Evolutionary conservation across 2,329 filamentous ascomycete species (phyloP).

Genomic region (Falciphora oryzae): DNA sequence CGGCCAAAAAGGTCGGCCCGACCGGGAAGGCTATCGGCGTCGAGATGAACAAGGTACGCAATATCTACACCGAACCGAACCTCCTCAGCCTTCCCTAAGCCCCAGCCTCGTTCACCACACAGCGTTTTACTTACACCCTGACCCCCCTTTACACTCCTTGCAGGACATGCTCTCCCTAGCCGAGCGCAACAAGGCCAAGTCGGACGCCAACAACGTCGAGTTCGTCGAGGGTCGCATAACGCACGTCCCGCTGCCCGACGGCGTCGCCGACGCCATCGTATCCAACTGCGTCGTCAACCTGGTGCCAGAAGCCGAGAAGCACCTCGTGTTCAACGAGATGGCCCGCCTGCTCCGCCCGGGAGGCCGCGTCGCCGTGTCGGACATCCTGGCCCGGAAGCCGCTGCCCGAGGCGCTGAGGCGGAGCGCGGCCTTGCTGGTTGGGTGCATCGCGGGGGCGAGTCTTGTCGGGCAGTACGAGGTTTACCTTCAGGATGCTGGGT

Average conservation of each 20-base stretch:
- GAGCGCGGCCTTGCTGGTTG: constrained; percentile 49
- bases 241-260: constrained; percentile 35
- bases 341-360: constrained; percentile 49
- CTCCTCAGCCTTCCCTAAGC: too few relatives aligned
- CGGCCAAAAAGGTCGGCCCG: constrained; percentile 41
- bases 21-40: constrained; percentile 47
- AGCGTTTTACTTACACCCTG: not conserved
- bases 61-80: not conserved
- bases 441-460: constrained; percentile 55
- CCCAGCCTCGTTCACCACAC: not conserved
- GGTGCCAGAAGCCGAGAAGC: constrained; percentile 46
- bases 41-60: constrained; percentile 51
- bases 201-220: constrained; percentile 32
- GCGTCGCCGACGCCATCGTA: constrained; percentile 49
- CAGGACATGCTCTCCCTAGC: constrained; percentile 52
- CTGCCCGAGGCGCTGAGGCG: constrained; percentile 42
- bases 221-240: constrained; percentile 50
- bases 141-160: not conserved
- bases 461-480: constrained; percentile 42
- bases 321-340: constrained; percentile 50
- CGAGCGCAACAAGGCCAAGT: constrained; percentile 34
- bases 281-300: constrained; percentile 61
- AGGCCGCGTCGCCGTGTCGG: constrained; percentile 52
- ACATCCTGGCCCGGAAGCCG: constrained; percentile 48
- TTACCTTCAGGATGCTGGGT: constrained; percentile 45